phyloP scores from a whole-genome alignment of 208 protist genomes.

The Crithidia acanthocephali region DNA sequence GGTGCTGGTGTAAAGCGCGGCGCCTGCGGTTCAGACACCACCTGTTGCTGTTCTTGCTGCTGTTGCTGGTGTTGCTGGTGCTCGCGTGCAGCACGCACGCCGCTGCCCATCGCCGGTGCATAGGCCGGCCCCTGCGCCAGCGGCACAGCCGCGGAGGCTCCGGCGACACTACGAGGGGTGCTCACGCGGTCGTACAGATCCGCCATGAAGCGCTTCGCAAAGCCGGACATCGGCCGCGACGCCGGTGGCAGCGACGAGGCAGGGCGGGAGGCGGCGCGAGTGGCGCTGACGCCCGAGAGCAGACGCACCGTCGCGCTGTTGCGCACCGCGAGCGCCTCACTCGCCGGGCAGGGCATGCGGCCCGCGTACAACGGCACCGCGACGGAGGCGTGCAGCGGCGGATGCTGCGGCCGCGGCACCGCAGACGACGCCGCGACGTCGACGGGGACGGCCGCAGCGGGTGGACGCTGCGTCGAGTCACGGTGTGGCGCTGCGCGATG shows the following conservation, averaged over 20 bases:
- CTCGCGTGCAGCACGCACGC: conserved; percentile 10
- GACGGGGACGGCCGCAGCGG: background rate
- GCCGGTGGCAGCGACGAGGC: conserved; percentile 4
- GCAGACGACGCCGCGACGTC: background rate
- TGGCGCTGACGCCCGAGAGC: background rate
- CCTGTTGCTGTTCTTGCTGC: conserved; percentile 5
- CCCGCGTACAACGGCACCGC: conserved; percentile 15
- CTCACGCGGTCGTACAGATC: conserved; percentile 46
- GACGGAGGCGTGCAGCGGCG: background rate
- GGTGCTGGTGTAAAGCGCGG: background rate
- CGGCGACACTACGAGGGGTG: background rate
- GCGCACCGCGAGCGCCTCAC: conserved; percentile 26
- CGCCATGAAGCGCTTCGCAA: conserved; percentile 52
- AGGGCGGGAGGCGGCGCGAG: background rate
- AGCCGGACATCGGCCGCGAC: conserved; percentile 26
- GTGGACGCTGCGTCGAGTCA: background rate
- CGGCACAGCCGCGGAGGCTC: background rate
- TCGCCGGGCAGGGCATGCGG: conserved; percentile 24
- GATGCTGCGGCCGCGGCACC: background rate
- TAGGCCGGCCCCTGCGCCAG: background rate
- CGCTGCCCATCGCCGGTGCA: conserved; percentile 11
- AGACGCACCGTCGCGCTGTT: conserved; percentile 27
- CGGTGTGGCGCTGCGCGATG: background rate
- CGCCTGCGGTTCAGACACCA: background rate
- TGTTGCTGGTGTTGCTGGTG: conserved; percentile 7